Evolutionary conservation across 495 filamentous ascomycete genomes (phyloP).

Genomic region (Podospora anserina): DNA sequence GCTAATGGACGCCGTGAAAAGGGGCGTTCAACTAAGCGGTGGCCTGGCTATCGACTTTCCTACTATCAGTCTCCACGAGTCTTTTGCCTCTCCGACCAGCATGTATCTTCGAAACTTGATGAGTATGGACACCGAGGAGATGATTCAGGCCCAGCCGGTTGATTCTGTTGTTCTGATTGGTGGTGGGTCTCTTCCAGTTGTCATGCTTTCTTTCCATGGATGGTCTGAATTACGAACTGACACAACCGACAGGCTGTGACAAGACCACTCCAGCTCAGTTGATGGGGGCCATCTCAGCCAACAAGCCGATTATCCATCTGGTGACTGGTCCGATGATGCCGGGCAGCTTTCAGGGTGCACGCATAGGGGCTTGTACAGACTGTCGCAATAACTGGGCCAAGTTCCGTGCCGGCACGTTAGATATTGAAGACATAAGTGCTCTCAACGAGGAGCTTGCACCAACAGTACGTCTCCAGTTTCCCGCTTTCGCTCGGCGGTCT

Average conservation of each 20-base stretch:
- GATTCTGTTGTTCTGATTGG: slow-evolving; percentile 64
- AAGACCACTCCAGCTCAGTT: slow-evolving; percentile 67
- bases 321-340: slow-evolving; percentile 68
- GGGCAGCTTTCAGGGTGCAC: slow-evolving; percentile 54
- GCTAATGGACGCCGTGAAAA: slow-evolving; percentile 62
- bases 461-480: slow-evolving; percentile 44
- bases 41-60: slow-evolving; percentile 64
- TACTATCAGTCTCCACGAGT: slow-evolving; percentile 63
- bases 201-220: not conserved
- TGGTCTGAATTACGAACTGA: not conserved
- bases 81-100: slow-evolving; percentile 61
- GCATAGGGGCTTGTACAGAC: slow-evolving; percentile 66
- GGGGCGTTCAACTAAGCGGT: slow-evolving; percentile 59
- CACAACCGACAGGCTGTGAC: slow-evolving; percentile 52
- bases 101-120: slow-evolving; percentile 68
- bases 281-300: slow-evolving; percentile 68
- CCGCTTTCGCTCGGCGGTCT: not conserved
- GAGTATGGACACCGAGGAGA: slow-evolving; percentile 72
- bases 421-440: slow-evolving; percentile 62
- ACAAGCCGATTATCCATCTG: slow-evolving; percentile 62
- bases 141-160: slow-evolving; percentile 62
- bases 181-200: slow-evolving; percentile 38
- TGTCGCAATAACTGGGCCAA: slow-evolving; percentile 67
- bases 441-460: slow-evolving; percentile 68
- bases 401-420: slow-evolving; percentile 56